Conservation (phyloP, 1,139 yeast genomes). For the Kodamaea fungicola region DNA sequence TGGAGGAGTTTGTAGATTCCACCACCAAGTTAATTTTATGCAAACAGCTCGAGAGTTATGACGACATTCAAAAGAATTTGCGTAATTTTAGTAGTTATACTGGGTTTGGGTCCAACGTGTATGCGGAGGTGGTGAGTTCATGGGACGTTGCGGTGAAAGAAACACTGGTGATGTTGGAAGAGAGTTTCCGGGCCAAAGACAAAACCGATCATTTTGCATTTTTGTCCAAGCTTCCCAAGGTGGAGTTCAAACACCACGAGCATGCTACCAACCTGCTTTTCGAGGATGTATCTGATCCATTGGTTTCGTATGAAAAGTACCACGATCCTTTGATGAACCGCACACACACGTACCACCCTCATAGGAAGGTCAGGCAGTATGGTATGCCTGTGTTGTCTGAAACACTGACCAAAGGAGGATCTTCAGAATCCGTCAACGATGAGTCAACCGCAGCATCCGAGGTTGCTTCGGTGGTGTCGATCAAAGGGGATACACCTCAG, state of each 20-base stretch:
- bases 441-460: background rate
- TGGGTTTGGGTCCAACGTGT: constrained; percentile 4
- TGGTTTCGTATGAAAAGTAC: constrained; percentile 28
- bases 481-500: background rate
- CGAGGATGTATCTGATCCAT: constrained; percentile 25
- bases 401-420: background rate
- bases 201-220: background rate
- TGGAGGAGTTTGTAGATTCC: constrained; percentile 51
- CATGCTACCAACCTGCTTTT: constrained; percentile 2
- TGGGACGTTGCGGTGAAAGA: constrained; percentile 34
- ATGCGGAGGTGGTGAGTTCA: constrained; percentile 19
- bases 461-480: background rate
- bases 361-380: constrained; percentile 3
- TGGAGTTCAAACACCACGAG: background rate
- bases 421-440: background rate
- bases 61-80: constrained; percentile 1
- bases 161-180: constrained; percentile 1
- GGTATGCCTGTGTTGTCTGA: background rate
- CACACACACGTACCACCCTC: constrained; percentile 4
- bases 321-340: constrained; percentile 20
- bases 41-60: constrained; percentile 29
- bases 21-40: constrained; percentile 33
- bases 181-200: background rate
- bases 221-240: background rate
- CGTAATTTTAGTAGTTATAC: constrained; percentile 2